Base-by-base conservation (phyloP, 2,329 filamentous ascomycete species). In the Bipolaris oryzae region DNA sequence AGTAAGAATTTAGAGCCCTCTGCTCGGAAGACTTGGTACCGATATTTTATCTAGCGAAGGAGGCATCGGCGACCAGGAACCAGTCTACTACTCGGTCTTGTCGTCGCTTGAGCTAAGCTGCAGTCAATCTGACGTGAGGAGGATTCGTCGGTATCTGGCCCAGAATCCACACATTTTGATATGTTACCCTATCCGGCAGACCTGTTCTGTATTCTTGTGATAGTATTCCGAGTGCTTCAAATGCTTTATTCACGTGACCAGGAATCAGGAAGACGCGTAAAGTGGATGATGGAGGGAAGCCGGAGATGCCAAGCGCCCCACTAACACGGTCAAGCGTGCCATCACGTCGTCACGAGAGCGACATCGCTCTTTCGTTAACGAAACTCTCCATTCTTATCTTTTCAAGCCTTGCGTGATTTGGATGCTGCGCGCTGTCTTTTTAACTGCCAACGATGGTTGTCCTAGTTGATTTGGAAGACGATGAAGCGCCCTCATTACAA, bases 391-490 rank as follows among this genome's bases (percentile, higher is more conserved):
- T 53, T 51, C 21, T 16, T 52, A 47, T 46, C 51, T 37, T 43
- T 7, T 45, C 47, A 33, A 41, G 51, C 58, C 48, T 31, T 38
- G 21, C 20, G 42, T 58, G 64, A 68, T 64, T 73, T 71, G 68
- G 58, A 75, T 74, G 73, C 67, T 61, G 58, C 61, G 46, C 34
- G 13, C 28, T 49, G 23, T 21, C 53, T 48, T 53, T 51, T 57
- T 48, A 61, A 50, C 54, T 57, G 38, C 53, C 56, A 66, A 69
- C 58, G 25, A 80, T 80, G 78, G 78, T 78, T 69, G 74, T 79
- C 61, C 60, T 80, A 64, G 67, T 79, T 68, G 76, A 79, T 64
- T 70, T 80, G 45, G 78, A 77, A 57, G 76, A 78, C 53, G 77
- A 78, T 55, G 73, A 75, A 51, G 60, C 63, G 61, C 64, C 68